Base-by-base conservation (phyloP, 495 filamentous ascomycete species). In the Aspergillus nidulans region DNA sequence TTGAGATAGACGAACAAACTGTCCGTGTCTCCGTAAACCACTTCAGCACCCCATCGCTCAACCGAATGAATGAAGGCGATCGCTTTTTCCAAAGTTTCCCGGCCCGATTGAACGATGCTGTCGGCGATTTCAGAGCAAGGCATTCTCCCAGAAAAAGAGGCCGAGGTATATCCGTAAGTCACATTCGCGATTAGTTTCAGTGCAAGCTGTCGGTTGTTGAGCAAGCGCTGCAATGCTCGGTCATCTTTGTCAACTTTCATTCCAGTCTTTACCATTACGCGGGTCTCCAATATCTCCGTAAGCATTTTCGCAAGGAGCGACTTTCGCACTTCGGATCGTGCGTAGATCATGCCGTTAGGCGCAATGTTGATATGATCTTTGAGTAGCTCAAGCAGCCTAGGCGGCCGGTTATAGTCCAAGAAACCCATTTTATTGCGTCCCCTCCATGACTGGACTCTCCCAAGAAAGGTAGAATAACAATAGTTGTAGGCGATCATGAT, bases 401-500 rank as follows among this genome's bases (percentile, higher is more conserved):
- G 79, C 59, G 88, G 77, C 52, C 95, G 80, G 52, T 85, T 72
- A 71, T 92, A 96, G 52, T 96, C 85, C 36, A 82, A 79, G 62
- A 98, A 95, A 0, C 94, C 94, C 86, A 98, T 89, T 71, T 98
- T 98, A 71, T 94, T 92, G 44, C 82, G 84, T 15, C 91, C 91
- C 23, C 90, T 82, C 94, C 92, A 96, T 61, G 80, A 81, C 20
- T 84, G 80, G 26, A 92, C 83, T 44, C 94, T 83, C 3, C 94
- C 94, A 7, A 98, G 81, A 58, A 90, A 98, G 0, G 94, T 98
- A 0, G 94, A 97, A 68, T 98, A 98, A 74, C 94, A 98, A 71
- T 97, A 96, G 66, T 98, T 98, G 71, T 98, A 97, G 0, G 94
- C 94, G 61, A 98, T 97, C 91, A 98, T 97, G 44, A 97, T 85